Percentiles rank a stretch among this genome's conserved stretches.
Evolutionary conservation across 2,329 filamentous ascomycete species (phyloP).

Genomic region (Berkeleyomyces basicola): DNA sequence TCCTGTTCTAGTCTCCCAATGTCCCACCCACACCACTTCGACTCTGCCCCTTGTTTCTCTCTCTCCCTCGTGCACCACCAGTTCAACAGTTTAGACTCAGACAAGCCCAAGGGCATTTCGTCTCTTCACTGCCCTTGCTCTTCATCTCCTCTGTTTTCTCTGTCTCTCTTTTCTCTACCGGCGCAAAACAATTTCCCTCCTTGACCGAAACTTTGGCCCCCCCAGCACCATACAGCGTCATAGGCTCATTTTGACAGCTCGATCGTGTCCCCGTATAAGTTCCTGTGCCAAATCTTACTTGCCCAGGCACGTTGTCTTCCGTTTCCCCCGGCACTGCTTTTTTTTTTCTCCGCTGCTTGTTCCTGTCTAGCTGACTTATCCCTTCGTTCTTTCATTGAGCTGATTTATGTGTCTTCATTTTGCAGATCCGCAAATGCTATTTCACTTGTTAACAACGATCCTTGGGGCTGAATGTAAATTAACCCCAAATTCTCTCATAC

Average conservation of each 20-base stretch:
- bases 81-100: neutral
- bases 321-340: no score
- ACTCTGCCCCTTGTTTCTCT: neutral
- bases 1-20: no score
- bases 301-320: no score
- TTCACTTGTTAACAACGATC: neutral
- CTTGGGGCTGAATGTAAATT: no score
- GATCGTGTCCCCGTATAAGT: no score
- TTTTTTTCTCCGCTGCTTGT: neutral
- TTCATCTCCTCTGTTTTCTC: conserved; percentile 15
- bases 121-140: conserved; percentile 12
- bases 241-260: no score
- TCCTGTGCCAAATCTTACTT: no score
- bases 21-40: no score
- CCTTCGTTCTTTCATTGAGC: no score
- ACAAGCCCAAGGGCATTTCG: conserved; percentile 4
- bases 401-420: no score
- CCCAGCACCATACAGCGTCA: neutral
- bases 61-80: neutral
- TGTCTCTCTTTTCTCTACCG: neutral
- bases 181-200: neutral
- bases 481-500: no score
- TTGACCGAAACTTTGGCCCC: neutral
- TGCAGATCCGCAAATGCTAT: neutral
- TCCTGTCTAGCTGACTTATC: neutral